Base-by-base conservation (phyloP, 306 rosid species). In the Cyamopsis tetragonoloba region DNA sequence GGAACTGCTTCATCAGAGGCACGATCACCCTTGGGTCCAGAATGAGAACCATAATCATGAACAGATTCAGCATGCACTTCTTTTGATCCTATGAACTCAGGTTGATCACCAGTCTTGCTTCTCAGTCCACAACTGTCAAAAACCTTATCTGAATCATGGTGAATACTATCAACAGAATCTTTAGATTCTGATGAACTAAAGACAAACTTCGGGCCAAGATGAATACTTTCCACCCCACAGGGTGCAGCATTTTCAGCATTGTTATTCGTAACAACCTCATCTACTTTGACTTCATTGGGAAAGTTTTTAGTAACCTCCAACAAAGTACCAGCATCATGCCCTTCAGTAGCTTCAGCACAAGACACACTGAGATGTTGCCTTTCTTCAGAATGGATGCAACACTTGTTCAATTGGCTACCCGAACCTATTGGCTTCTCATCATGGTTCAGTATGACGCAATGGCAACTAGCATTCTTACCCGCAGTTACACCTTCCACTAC, bases 231-330 rank as follows among this genome's bases (percentile, higher is more conserved):
- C 4, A 70, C 32, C 7, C 20, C 66, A 31, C 17, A 68, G 76
- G 50, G 44, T 30, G 47, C 47, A 63, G 77, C 57, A 61, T 42
- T 76, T 68, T 77, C 83, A 30, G 23, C 74, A 69, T 13, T 51
- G 63, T 62, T 49, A 50, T 56, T 56, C 39, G 57, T 42, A 12
- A 46, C 46, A 39, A 6, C 44, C 24, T 41, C 46, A 72, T 38
- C 72, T 42, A 39, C 61, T 73, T 27, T 68, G 48, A 44, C 69
- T 62, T 72, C 73, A 44, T n/a, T 11, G 57, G 73, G 61, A 46
- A 58, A 23, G 64, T 43, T 51, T 37, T 59, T 77, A 18, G 72
- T 62, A 30, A 31, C 85, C 39, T 76, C 68, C 62, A 35, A 19
- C 57, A 57, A 30, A 66, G 47, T 72, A 72, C 67, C 62, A 54